Conservation (phyloP, 331 rosid genomes). For the Quercus phellos region DNA sequence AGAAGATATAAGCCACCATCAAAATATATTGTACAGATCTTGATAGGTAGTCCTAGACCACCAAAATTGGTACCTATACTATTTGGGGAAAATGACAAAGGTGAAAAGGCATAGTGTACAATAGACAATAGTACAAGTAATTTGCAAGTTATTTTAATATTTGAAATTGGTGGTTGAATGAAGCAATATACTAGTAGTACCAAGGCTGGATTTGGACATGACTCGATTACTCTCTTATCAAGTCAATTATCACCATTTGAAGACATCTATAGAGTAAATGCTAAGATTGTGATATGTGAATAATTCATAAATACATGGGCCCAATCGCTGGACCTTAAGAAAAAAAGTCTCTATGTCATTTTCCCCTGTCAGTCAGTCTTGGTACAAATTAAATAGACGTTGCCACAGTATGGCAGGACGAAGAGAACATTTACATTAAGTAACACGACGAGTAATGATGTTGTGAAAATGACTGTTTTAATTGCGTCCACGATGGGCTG, state of each 20-base stretch:
- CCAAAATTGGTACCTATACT: too few species aligned
- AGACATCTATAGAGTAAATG: not conserved
- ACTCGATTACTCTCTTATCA: not conserved
- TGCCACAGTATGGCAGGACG: too few species aligned
- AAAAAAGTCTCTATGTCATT: not conserved
- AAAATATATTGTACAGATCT: too few species aligned
- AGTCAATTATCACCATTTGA: not conserved
- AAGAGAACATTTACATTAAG: too few species aligned
- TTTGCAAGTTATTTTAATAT: not conserved
- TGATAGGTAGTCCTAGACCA: too few species aligned
- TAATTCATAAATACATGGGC: not conserved
- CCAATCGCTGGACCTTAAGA: not conserved
- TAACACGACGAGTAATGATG: too few species aligned
- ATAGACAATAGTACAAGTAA: not conserved
- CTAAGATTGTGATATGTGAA: not conserved
- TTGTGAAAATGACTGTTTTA: too few species aligned
- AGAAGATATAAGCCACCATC: too few species aligned
- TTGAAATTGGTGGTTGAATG: not conserved
- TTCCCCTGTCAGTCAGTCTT: not conserved
- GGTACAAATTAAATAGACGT: too few species aligned
- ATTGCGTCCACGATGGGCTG: too few species aligned
- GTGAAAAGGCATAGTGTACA: too few species aligned
- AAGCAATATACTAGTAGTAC: not conserved
- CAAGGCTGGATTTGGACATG: not conserved
- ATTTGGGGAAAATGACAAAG: not conserved